phyloP scores from a whole-genome alignment of 1,284 basidiomycete genomes.

The Thecaphora thlaspeos region DNA sequence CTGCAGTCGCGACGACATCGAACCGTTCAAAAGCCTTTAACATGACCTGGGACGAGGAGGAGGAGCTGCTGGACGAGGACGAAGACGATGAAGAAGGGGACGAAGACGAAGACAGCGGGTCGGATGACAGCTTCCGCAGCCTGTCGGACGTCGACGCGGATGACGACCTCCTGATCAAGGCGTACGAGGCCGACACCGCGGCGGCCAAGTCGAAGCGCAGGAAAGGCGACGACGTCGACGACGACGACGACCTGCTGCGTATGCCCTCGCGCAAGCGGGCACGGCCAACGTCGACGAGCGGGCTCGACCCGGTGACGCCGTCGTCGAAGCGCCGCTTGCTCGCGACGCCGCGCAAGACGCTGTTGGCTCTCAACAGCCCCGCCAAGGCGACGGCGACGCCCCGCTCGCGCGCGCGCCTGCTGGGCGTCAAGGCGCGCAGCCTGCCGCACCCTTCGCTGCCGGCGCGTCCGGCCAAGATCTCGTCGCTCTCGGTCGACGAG shows the following conservation, averaged over 20 bases:
- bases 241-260: constrained; percentile 5
- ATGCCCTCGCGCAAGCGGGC: no score
- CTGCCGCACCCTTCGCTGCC: constrained; percentile 38
- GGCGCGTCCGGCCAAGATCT: constrained; percentile 36
- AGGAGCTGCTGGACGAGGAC: no score
- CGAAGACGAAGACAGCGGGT: constrained; percentile 14
- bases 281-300: no score
- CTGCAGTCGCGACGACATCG: no score
- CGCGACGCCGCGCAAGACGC: constrained; percentile 16
- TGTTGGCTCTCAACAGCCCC: constrained; percentile 20
- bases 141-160: constrained; percentile 19
- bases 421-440: constrained; percentile 23
- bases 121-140: constrained; percentile 34
- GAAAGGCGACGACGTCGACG: constrained; percentile 13
- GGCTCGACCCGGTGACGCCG: constrained; percentile 7
- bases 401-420: constrained; percentile 26
- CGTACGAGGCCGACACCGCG: constrained; percentile 27
- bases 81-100: no score
- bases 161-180: constrained; percentile 24
- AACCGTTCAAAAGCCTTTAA: no score
- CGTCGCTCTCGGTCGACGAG: constrained; percentile 21
- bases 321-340: constrained; percentile 28
- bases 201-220: constrained; percentile 26
- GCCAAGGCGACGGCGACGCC: constrained; percentile 32
- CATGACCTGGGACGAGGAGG: no score